Conservation (phyloP, 352 stramenopile genomes). For the Pythium pyrilobum region DNA sequence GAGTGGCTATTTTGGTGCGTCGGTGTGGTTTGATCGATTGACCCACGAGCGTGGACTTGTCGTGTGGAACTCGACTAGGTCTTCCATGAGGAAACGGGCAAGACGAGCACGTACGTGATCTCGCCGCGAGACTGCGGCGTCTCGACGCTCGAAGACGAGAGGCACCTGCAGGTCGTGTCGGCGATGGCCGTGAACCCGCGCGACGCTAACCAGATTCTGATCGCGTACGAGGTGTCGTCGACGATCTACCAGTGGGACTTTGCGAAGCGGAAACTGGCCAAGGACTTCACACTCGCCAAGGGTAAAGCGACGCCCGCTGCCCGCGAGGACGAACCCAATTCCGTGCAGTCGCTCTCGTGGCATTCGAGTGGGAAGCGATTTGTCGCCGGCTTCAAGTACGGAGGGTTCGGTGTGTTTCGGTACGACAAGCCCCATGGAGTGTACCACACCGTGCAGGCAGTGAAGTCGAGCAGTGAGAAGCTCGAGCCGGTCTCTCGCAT, state of each 20-base stretch:
- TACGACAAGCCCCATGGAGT: slow-evolving; percentile 50
- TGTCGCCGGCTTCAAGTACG: slow-evolving; percentile 56
- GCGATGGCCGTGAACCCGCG: slow-evolving; percentile 52
- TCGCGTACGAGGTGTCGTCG: slow-evolving; percentile 52
- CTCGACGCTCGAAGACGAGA: slow-evolving; percentile 14
- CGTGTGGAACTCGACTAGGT: slow-evolving; percentile 26
- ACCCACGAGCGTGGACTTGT: too few species aligned
- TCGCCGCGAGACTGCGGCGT: slow-evolving; percentile 38
- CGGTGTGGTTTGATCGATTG: too few species aligned
- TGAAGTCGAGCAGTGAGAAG: neutral
- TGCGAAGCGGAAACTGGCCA: slow-evolving; percentile 52
- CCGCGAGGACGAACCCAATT: slow-evolving; percentile 25
- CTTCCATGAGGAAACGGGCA: slow-evolving; percentile 67
- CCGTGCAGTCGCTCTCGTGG: slow-evolving; percentile 59
- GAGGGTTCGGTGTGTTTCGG: slow-evolving; percentile 54
- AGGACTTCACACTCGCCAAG: slow-evolving; percentile 15
- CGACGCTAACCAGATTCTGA: slow-evolving; percentile 54
- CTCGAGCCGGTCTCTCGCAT: slow-evolving; percentile 34
- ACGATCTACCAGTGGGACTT: slow-evolving; percentile 64
- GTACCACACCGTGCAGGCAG: slow-evolving; percentile 2
- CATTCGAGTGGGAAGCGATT: slow-evolving; percentile 76
- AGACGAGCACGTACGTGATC: slow-evolving; percentile 65
- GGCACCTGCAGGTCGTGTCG: slow-evolving; percentile 28
- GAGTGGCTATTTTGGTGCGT: slow-evolving; percentile 2
- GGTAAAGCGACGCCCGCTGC: neutral